Evolutionary conservation across 768 basidiomycete genomes (phyloP), one percentile per base, ranked within the genome.

Genomic region (Auricularia sp.): DNA sequence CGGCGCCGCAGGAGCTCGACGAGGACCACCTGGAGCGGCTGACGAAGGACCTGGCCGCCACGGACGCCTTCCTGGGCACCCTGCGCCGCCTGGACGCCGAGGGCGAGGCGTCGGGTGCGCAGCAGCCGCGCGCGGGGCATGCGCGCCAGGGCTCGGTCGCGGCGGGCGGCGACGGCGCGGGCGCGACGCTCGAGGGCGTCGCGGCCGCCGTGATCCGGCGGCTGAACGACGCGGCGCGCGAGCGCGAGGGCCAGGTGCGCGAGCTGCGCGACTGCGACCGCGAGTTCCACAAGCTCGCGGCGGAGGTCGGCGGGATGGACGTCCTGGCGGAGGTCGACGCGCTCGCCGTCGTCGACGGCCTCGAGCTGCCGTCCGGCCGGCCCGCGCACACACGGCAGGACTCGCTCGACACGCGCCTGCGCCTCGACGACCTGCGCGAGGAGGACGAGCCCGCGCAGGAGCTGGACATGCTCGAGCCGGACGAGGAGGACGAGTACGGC

Each of bases 191-290:
- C 66, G 92, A 95, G 75, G 78, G 75, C 51, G 78, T 90, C 54
- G 88, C 92, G 5, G 85, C 87, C 18, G 84, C 89, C 68, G 80
- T 92, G 67, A 90, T 95, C 69, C 82, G 90, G 44, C 81, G 83
- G 42, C 81, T 94, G 66, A 88, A 92, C 74, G 87, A 89, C 64
- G 82, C 85, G 13, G 83, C 84, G 42, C 84, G 86, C 59, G 87
- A 91, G 69, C 83, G 92, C 65, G 92, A 94, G 73, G 82, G 80
- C 2, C 92, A 94, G 75, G 83, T 92, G 3, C 86, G 92, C 62
- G 89, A 86, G 70, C 75, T 94, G 63, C 76, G 87, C 42, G 89
- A 86, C 67, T 88, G 82, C 71, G 92, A 94, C 70, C 83, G 90
- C 63, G 88, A 93, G 74, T 85, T 94, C 71, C 81, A 83, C 68